phyloP scores from a whole-genome alignment of 2,329 filamentous ascomycete species.

The Didymella segeticola region DNA sequence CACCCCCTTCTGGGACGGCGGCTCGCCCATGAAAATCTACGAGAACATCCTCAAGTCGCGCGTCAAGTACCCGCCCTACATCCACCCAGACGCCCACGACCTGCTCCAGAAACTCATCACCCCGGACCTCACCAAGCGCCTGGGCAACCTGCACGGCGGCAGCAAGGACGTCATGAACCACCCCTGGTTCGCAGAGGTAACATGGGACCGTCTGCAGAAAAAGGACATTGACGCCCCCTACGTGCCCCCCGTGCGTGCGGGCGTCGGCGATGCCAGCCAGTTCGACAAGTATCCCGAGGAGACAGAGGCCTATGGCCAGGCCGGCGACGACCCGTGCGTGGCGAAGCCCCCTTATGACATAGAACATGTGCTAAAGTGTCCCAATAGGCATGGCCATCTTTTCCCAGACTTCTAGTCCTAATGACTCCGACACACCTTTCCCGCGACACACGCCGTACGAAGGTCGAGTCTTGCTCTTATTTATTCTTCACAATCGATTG shows the following conservation, averaged over 20 bases:
- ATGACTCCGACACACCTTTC: background rate
- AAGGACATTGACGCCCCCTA: constrained; percentile 99
- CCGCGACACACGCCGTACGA: background rate
- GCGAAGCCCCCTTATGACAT: constrained; percentile 32
- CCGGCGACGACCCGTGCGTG: constrained; percentile 85
- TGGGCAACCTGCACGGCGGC: constrained; percentile 92
- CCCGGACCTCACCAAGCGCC: constrained; percentile 88
- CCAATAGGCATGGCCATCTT: constrained; percentile 44
- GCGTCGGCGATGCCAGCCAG: constrained; percentile 92
- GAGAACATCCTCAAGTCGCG: constrained; percentile 97
- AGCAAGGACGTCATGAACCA: constrained; percentile 94
- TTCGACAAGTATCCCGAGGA: constrained; percentile 99
- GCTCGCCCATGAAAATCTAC: constrained; percentile 98
- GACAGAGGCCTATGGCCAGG: constrained; percentile 84
- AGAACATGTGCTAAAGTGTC: constrained; percentile 41
- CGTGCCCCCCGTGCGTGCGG: constrained; percentile 92
- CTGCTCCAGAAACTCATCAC: constrained; percentile 93
- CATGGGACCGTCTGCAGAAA: constrained; percentile 90
- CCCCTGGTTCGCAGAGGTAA: constrained; percentile 96
- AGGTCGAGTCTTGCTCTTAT: no score
- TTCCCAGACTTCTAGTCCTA: constrained; percentile 41
- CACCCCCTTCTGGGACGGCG: constrained; percentile 98
- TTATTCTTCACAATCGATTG: no score
- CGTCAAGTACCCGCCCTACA: constrained; percentile 96
- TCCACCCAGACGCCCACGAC: constrained; percentile 93